A percentile compares a stretch with the other conserved stretches of the same genome.
phyloP scores from a whole-genome alignment of 2,329 filamentous ascomycete genomes.

The Tolypocladium ophioglossoides region DNA sequence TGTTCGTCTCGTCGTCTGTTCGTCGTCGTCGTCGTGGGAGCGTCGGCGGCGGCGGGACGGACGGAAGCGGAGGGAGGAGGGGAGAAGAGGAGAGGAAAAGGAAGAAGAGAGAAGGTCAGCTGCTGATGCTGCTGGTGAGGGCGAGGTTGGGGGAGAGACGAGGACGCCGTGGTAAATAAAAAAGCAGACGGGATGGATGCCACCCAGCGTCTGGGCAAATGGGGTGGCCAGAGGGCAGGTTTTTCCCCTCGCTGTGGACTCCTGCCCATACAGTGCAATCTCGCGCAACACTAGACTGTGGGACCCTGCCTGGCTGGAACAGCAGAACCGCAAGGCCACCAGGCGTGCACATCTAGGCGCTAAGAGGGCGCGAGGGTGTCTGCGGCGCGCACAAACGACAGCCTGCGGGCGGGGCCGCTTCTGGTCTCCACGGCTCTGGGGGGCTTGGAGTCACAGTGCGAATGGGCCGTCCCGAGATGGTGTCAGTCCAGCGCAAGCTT shows the following conservation, averaged over 20 bases:
- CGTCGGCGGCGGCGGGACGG: conserved; percentile 2
- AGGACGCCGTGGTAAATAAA: background rate
- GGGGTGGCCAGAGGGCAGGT: conserved; percentile 1
- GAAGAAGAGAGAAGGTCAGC: conserved; percentile 5
- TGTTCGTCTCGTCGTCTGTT: background rate
- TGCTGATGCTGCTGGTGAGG: conserved; percentile 1
- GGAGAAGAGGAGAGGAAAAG: conserved; percentile 6
- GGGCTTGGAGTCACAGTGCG: background rate
- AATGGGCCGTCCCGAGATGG: background rate
- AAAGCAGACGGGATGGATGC: conserved; percentile 1
- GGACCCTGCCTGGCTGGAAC: background rate
- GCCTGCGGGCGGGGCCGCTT: background rate
- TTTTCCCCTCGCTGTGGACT: background rate
- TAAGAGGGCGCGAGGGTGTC: background rate
- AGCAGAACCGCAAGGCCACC: background rate
- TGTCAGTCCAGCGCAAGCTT: background rate
- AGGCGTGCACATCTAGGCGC: background rate
- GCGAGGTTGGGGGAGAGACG: conserved; percentile 3
- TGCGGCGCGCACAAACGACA: too few relatives aligned
- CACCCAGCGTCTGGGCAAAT: background rate
- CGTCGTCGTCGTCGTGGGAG: background rate
- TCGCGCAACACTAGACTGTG: background rate
- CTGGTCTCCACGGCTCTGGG: background rate
- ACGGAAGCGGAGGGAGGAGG: conserved; percentile 4
- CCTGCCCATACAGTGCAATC: background rate